Percentiles rank a stretch among this genome's conserved stretches.
Evolutionary conservation across 495 filamentous ascomycete genomes (phyloP).

Genomic region (Neurospora sp.): DNA sequence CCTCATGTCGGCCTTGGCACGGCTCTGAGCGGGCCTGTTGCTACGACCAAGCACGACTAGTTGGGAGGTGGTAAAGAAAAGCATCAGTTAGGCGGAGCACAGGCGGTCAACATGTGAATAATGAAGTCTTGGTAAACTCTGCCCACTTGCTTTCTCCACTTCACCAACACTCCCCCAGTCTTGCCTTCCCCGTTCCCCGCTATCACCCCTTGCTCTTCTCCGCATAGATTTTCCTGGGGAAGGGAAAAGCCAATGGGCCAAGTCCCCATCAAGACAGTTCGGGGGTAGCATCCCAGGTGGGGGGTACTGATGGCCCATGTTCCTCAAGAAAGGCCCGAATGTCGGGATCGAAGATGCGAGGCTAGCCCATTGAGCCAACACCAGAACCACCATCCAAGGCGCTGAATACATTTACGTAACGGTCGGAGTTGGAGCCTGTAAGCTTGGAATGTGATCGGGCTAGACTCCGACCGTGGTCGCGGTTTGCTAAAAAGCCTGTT

Average conservation of each 20-base stretch:
- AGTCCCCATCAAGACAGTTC: background rate
- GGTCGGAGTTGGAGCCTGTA: background rate
- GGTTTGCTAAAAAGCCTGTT: background rate
- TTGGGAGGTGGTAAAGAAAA: background rate
- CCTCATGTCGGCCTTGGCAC: background rate
- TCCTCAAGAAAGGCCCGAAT: background rate
- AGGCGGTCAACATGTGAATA: background rate
- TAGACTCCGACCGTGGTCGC: background rate
- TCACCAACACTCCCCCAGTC: background rate
- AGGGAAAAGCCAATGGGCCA: background rate
- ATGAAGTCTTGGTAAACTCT: background rate
- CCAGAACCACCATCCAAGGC: background rate
- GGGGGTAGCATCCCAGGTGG: background rate
- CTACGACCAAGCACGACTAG: background rate
- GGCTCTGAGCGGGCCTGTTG: background rate
- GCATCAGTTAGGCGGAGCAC: background rate
- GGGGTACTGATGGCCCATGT: background rate
- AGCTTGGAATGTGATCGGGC: background rate
- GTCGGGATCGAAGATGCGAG: background rate
- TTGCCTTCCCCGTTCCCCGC: background rate
- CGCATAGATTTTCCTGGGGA: background rate
- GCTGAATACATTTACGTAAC: background rate
- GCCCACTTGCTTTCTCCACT: background rate
- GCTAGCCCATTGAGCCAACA: background rate
- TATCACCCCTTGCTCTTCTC: background rate